phyloP scores from a whole-genome alignment of 345 rosid species.

The Eucalyptus melliodora region DNA sequence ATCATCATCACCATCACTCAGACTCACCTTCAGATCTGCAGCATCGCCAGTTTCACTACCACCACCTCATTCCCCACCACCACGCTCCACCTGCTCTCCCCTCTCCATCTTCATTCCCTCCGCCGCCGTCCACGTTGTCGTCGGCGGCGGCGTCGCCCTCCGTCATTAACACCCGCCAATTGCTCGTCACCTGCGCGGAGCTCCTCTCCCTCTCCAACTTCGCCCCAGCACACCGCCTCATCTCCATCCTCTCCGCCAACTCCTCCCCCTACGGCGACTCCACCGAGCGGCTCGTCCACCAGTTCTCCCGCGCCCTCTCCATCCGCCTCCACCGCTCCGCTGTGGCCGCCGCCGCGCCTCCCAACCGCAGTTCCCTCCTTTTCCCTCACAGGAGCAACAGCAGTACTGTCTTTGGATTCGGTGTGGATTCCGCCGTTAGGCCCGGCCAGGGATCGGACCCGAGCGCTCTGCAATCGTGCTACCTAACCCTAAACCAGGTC shows the following conservation, averaged over 20 bases:
- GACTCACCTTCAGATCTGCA: constrained; percentile 17
- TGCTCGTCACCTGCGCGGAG: constrained; percentile 62
- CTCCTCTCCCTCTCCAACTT: constrained; percentile 56
- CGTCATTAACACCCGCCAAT: constrained; percentile 49
- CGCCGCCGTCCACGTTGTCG: background rate
- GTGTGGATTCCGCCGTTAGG: background rate
- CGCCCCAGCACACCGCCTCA: constrained; percentile 60
- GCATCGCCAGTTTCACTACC: constrained; percentile 2
- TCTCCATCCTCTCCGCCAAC: constrained; percentile 35
- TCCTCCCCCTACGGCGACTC: constrained; percentile 84
- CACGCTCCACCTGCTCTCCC: background rate
- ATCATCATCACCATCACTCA: background rate
- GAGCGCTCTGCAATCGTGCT: constrained; percentile 44
- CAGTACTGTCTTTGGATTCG: background rate
- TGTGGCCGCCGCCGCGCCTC: background rate
- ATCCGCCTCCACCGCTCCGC: constrained; percentile 37
- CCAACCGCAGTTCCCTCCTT: background rate
- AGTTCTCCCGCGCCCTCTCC: constrained; percentile 73
- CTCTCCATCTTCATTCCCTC: background rate
- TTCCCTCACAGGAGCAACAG: background rate
- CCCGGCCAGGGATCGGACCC: background rate
- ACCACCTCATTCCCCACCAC: background rate
- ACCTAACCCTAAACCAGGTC: constrained; percentile 73
- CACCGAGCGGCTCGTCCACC: constrained; percentile 53
- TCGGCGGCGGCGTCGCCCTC: background rate